Conservation (phyloP, 2,329 filamentous ascomycete species). For the Neurospora sp. region DNA sequence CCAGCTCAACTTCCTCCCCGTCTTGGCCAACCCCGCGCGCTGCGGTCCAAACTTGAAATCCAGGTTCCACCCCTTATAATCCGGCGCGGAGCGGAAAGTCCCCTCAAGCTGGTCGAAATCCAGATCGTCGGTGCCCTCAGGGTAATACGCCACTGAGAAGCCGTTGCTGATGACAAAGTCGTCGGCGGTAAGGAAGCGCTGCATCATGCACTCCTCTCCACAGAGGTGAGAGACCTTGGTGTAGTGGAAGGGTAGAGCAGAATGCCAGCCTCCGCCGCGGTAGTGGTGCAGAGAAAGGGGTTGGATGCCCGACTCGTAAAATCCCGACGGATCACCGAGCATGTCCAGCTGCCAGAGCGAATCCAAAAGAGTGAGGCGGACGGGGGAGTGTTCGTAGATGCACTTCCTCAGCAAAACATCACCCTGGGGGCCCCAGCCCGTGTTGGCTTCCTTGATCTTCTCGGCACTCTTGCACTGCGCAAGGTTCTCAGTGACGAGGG, state of each 20-base stretch:
- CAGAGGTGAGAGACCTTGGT: slow-evolving; percentile 48
- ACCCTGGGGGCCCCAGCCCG: slow-evolving; percentile 49
- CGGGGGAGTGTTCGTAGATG: slow-evolving; percentile 52
- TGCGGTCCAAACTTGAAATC: slow-evolving; percentile 24
- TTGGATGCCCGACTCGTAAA: slow-evolving; percentile 52
- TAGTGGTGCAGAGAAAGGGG: slow-evolving; percentile 56
- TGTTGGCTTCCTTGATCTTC: slow-evolving; percentile 44
- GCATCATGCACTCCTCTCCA: slow-evolving; percentile 49
- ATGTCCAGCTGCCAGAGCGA: slow-evolving; percentile 54
- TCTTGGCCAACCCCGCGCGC: slow-evolving; percentile 18
- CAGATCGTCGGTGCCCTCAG: slow-evolving; percentile 32
- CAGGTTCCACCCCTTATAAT: slow-evolving; percentile 24
- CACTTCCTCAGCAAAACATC: slow-evolving; percentile 54
- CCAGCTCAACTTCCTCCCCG: slow-evolving; percentile 25
- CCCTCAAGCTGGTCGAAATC: slow-evolving; percentile 23
- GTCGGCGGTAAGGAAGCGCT: slow-evolving; percentile 45
- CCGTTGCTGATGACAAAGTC: slow-evolving; percentile 48
- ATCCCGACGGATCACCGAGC: slow-evolving; percentile 49
- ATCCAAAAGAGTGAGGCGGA: slow-evolving; percentile 44
- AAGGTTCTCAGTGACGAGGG: slow-evolving; percentile 21
- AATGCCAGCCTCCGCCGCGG: slow-evolving; percentile 49
- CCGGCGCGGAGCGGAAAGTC: slow-evolving; percentile 21
- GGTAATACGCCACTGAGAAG: slow-evolving; percentile 50
- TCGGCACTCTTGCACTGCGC: slow-evolving; percentile 30
- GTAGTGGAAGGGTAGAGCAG: slow-evolving; percentile 43